Evolutionary conservation across 306 rosid genomes (phyloP).

Genomic region (Erythrophleum fordii): DNA sequence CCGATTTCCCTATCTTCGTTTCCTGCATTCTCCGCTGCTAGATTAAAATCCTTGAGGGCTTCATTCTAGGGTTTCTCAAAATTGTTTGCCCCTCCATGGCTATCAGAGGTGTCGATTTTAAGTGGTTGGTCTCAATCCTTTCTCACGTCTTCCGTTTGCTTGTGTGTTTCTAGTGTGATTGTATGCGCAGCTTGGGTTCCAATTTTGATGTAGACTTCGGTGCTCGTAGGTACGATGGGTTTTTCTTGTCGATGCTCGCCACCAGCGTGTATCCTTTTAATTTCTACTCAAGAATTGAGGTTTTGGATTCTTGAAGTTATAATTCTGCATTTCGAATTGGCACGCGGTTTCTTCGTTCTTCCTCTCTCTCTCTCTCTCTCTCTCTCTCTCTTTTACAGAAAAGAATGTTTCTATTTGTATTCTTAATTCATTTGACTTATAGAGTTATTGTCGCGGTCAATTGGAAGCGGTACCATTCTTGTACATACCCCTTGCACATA

Average conservation of each 20-base stretch:
- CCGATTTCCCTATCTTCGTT: constrained; percentile 28
- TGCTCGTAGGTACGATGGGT: constrained; percentile 87
- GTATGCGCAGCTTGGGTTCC: background rate
- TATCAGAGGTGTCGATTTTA: constrained; percentile 92
- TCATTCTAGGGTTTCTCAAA: constrained; percentile 44
- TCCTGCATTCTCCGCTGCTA: constrained; percentile 41
- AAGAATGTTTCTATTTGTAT: background rate
- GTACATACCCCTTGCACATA: constrained; percentile 87
- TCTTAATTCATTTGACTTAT: constrained; percentile 44
- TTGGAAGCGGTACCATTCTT: constrained; percentile 86
- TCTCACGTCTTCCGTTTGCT: background rate
- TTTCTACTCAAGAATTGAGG: background rate
- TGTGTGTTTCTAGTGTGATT: background rate
- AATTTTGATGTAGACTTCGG: constrained; percentile 23
- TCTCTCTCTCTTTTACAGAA: background rate
- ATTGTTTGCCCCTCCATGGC: constrained; percentile 60
- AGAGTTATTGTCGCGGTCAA: constrained; percentile 89
- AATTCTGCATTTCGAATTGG: constrained; percentile 20
- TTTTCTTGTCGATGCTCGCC: constrained; percentile 98
- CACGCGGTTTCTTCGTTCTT: background rate
- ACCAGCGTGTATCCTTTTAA: constrained; percentile 93
- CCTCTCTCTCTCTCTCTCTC: background rate
- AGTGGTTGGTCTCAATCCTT: constrained; percentile 59
- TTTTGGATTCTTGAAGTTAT: constrained; percentile 23
- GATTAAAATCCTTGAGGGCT: constrained; percentile 30